phyloP scores from a whole-genome alignment of 192 early-diverging fungal genomes.

The Chytriomyces sp. region DNA sequence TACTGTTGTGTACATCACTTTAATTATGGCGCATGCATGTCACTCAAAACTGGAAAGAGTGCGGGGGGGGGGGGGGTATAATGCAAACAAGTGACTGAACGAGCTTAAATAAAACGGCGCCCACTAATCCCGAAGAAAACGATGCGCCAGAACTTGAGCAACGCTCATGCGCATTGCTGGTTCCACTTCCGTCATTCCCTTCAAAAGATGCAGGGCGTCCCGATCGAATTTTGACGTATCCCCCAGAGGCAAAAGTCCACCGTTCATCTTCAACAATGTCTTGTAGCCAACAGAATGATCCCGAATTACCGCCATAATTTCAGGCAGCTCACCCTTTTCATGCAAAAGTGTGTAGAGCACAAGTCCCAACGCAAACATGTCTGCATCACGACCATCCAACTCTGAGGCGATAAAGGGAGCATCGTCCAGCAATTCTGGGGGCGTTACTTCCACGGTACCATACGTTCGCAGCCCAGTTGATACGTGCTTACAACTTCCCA shows the following conservation, averaged over 20 bases:
- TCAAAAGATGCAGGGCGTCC: conserved; percentile 8
- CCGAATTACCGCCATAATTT: not conserved
- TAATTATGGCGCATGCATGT: too few relatives aligned
- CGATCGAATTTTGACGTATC: not conserved
- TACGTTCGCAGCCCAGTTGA: conserved; percentile 11
- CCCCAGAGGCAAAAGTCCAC: not conserved
- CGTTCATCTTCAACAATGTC: not conserved
- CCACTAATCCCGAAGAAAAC: not conserved
- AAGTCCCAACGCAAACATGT: conserved; percentile 36
- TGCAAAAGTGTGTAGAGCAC: conserved; percentile 8
- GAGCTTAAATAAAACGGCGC: too few relatives aligned
- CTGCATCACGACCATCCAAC: conserved; percentile 12
- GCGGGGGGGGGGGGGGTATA: too few relatives aligned
- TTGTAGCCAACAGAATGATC: not conserved
- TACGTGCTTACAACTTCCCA: not conserved
- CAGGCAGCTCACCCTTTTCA: conserved; percentile 12
- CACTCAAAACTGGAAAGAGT: too few relatives aligned
- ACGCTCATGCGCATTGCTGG: conserved; percentile 10
- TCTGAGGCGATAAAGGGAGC: not conserved
- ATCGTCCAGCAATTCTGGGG: conserved; percentile 17
- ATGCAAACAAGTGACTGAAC: too few relatives aligned
- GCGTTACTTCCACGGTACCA: conserved; percentile 6
- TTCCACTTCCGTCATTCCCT: conserved; percentile 26
- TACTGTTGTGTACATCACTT: too few relatives aligned
- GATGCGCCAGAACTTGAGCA: conserved; percentile 20